phyloP scores from a whole-genome alignment of 148 eudicot species.

The Euryodendron excelsum region DNA sequence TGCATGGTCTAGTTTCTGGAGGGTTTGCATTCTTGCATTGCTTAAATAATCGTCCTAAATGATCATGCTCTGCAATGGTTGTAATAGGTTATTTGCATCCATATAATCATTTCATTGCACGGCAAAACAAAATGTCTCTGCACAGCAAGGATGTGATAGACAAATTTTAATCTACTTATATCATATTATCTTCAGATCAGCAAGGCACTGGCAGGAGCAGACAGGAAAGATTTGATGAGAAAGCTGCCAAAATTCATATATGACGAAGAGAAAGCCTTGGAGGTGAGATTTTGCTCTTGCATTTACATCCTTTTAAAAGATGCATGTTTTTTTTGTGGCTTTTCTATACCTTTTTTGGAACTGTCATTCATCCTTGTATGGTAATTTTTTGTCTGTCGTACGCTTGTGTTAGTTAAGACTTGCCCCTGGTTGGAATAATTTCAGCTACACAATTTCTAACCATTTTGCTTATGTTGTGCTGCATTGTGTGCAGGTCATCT shows the following conservation, averaged over 20 bases:
- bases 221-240: slow-evolving; percentile 70
- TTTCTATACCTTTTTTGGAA: not conserved
- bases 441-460: not conserved
- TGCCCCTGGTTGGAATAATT: not conserved
- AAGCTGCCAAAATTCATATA: slow-evolving; percentile 76
- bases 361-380: not conserved
- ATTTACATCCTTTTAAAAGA: not conserved
- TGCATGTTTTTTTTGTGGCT: not conserved
- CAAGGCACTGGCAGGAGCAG: slow-evolving; percentile 65
- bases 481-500: not conserved
- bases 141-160: too few relatives aligned
- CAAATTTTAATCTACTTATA: too few relatives aligned
- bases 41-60: too few relatives aligned
- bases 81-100: too few relatives aligned
- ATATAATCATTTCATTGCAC: too few relatives aligned
- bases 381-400: not conserved
- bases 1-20: too few relatives aligned
- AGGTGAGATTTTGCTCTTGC: slow-evolving; percentile 35
- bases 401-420: not conserved
- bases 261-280: slow-evolving; percentile 75
- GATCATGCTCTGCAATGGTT: too few relatives aligned
- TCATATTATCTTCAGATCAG: slow-evolving; percentile 43
- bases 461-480: not conserved
- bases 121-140: too few relatives aligned
- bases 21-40: too few relatives aligned